Evolutionary conservation across 352 stramenopile species (phyloP).

Genomic region (Pythium periplocum): DNA sequence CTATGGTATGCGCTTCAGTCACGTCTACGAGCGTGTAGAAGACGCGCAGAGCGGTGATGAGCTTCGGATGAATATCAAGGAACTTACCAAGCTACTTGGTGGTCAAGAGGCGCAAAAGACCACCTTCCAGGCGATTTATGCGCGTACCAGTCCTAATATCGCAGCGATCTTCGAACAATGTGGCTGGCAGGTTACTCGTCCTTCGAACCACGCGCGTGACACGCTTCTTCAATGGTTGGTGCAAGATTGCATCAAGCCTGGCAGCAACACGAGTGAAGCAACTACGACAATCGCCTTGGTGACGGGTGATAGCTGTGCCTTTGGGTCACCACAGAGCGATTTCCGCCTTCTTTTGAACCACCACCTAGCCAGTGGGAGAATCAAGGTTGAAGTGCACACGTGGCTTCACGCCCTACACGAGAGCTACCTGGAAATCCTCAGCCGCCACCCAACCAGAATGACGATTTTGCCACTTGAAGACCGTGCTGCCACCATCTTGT

Average conservation of each 20-base stretch:
- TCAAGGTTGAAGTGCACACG: slow-evolving; percentile 1
- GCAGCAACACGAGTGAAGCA: neutral
- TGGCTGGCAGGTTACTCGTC: neutral
- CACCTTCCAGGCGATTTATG: neutral
- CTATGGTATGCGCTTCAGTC: neutral
- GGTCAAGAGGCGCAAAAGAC: too few relatives aligned
- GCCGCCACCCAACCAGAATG: neutral
- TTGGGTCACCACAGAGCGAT: neutral
- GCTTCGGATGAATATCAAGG: too few relatives aligned
- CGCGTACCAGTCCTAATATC: neutral
- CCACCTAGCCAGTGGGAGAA: too few relatives aligned
- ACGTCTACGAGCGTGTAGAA: neutral
- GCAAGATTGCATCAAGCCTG: too few relatives aligned
- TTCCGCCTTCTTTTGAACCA: too few relatives aligned
- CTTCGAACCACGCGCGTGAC: too few relatives aligned
- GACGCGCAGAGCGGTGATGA: neutral
- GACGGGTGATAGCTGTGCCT: neutral
- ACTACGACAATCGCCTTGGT: slow-evolving; percentile 3
- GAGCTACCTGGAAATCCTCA: neutral
- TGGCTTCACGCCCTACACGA: slow-evolving; percentile 9
- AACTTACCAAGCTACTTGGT: too few relatives aligned
- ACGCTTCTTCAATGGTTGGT: too few relatives aligned
- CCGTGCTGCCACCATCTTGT: too few relatives aligned
- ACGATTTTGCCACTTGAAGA: too few relatives aligned
- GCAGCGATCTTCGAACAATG: neutral